Evolutionary conservation across 2,329 filamentous ascomycete genomes (phyloP), one percentile per base, ranked within the genome.

Genomic region (Microdochium trichocladiopsis): DNA sequence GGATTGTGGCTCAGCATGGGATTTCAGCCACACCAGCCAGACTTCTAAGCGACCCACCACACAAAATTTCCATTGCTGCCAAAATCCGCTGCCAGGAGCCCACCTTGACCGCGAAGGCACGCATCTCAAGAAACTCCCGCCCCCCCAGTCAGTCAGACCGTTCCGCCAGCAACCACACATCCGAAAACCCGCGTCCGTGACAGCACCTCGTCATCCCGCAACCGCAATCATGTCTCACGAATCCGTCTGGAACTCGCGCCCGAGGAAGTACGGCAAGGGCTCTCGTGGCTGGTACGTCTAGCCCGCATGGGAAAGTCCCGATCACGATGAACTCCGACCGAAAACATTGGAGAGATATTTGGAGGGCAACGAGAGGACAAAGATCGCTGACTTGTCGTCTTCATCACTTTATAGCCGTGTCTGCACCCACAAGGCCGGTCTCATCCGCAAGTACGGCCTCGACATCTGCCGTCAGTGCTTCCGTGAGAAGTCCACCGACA

Each of bases 381-480:
- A 22, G 23, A 25, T 14, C 89, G 53, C 58, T 36, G 55, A 54
- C 58, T 50, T 56, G 12, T 45, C 41, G 41, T 45, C 41, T 45
- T 45, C 5, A 23, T 53, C 52, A 56, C 37, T 59, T 47, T 62
- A 61, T 62, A 83, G 80, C 80, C 80, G 80, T 60, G 78, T 83
- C 70, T 84, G 80, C 90, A 90, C 91, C 72, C 93, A 99, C 88
- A 86, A 84, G 72, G 93, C 94, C 71, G 94, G 94, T 95, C 86
- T 99, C 66, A 96, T 99, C 86, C 92, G 94, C 83, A 99, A 99
- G 83, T 99, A 99, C 82, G 93, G 94, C 72, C 84, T 96, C 67
- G 90, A 95, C 78, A 83, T 88, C 72, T 88, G 84, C 83, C 83
- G 84, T 82, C 84, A 88, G 73, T 88, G 84, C 80, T 88, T 87